Evolutionary conservation across 257 asterid species (phyloP), one percentile per base, ranked within the genome.

Genomic region (Solanum clarkiae): DNA sequence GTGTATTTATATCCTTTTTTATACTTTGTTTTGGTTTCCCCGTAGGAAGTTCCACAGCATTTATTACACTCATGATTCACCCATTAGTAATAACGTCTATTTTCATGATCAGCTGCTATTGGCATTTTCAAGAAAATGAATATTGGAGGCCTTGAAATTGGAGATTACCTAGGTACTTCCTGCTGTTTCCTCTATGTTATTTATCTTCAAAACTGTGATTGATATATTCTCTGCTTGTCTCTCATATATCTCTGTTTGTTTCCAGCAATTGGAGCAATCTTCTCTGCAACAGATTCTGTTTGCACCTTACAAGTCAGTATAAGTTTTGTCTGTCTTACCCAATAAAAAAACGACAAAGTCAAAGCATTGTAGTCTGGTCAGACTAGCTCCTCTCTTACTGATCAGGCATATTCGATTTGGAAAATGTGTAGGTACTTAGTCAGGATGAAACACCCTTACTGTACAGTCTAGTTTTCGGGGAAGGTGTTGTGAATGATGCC

Each of bases 401-500:
- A 80, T 84, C 59, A 86, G 77, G 85, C 71, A 45, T 47, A 53
- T 69, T 87, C 79, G 65, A 75, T 88, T 26, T 75, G 63, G 47
- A 77, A 42, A 72, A 86, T 81, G 45, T 92, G 84, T 91, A 97
- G 99, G 94, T 97, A 88, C 97, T 97, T 88, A 94, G 89, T 91
- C 98, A 97, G 89, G 99, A 97, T 70, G 99, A 97, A 87, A 97
- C 99, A 57, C 99, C 99, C 84, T 89, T 97, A 87, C 89, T 97
- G 62, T 97, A 97, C 93, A 97, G 99, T 92, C 92, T 97, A 22
- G 99, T 97, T 55, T 96, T 96, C 65, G 99, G 99, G 87, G 99
- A 96, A 93, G 98, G 99, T 16, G 99, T 96, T 40, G 99, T 97
- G 72, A 97, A 97, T 87, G 98, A 97, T 80, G 99, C 98, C 86